Percentiles rank a stretch among this genome's conserved stretches.
Conservation (phyloP, 306 rosid genomes). For the Carpinus fangiana region DNA sequence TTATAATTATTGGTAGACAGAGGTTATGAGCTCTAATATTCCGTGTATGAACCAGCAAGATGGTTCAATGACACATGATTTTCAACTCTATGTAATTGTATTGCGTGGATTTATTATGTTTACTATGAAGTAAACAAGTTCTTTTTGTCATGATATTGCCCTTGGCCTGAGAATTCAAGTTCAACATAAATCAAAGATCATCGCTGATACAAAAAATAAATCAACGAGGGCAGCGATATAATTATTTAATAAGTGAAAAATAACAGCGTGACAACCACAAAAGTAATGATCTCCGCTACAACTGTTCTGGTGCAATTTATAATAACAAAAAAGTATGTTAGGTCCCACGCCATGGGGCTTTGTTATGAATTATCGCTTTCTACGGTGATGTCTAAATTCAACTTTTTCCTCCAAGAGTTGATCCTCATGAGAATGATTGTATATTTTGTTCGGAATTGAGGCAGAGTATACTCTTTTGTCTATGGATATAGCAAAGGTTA, state of each 20-base stretch:
- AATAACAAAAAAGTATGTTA: too few species aligned
- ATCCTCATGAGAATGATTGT: too few species aligned
- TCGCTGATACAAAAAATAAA: neutral
- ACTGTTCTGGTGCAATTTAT: too few species aligned
- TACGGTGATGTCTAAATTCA: too few species aligned
- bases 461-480: too few species aligned
- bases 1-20: conserved; percentile 37
- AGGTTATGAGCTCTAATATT: conserved; percentile 33
- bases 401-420: too few species aligned
- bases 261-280: neutral
- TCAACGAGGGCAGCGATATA: neutral
- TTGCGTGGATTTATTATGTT: conserved; percentile 9
- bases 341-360: too few species aligned
- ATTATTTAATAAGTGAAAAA: neutral
- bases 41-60: conserved; percentile 50
- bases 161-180: neutral
- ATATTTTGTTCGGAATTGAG: too few species aligned
- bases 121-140: neutral
- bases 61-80: conserved; percentile 37
- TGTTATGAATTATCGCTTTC: too few species aligned
- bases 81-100: conserved; percentile 24
- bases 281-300: too few species aligned
- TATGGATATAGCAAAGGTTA: too few species aligned
- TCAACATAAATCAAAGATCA: neutral
- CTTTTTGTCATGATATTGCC: neutral